Conservation (phyloP, 1,284 basidiomycete genomes). For the Apiotrichum siamense region DNA sequence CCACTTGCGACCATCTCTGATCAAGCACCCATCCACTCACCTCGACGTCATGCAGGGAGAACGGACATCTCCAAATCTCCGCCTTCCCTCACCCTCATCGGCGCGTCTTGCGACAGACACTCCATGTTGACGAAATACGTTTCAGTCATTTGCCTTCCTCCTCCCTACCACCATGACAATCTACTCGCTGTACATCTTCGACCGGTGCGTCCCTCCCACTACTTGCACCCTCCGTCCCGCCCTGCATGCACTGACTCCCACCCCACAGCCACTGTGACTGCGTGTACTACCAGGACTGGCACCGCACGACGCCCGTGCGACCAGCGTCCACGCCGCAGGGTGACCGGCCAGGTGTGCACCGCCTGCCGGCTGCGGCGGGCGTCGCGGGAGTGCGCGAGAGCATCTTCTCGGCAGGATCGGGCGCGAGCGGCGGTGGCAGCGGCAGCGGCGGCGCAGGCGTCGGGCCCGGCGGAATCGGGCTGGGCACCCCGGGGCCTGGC, state of each 20-base stretch:
- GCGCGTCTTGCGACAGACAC: neutral
- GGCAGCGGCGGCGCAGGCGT: neutral
- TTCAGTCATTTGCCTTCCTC: too few species aligned
- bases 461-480: neutral
- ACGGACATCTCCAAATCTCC: neutral
- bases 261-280: constrained; percentile 71
- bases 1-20: too few species aligned
- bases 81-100: neutral
- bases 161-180: constrained; percentile 59
- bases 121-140: too few species aligned
- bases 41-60: constrained; percentile 2
- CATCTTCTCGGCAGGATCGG: constrained; percentile 21
- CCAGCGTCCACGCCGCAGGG: constrained; percentile 62
- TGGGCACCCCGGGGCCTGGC: neutral
- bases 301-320: constrained; percentile 67
- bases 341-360: constrained; percentile 65
- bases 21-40: neutral
- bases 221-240: neutral
- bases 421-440: neutral
- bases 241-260: neutral
- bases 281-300: constrained; percentile 91
- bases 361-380: constrained; percentile 49
- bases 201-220: constrained; percentile 55
- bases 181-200: constrained; percentile 81
- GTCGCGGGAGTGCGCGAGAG: constrained; percentile 19